Evolutionary conservation across 768 basidiomycete genomes (phyloP).

Genomic region (Tephrocybe sp.): DNA sequence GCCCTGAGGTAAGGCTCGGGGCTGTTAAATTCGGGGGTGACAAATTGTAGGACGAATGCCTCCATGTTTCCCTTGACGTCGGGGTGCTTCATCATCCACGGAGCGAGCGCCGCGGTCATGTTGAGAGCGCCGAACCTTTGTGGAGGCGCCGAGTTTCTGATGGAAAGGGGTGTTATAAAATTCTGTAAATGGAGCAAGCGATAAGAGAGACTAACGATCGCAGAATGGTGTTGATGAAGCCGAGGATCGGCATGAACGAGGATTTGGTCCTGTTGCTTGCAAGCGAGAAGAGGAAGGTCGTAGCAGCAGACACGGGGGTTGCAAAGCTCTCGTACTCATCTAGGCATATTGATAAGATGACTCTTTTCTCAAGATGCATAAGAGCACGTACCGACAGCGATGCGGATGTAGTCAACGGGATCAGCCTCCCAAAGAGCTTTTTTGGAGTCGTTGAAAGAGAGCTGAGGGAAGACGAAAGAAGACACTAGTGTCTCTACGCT

Average conservation of each 20-base stretch:
- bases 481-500: slow-evolving; percentile 78
- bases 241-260: slow-evolving; percentile 79
- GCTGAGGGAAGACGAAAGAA: slow-evolving; percentile 81
- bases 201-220: slow-evolving; percentile 45
- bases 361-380: background rate
- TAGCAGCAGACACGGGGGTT: slow-evolving; percentile 75
- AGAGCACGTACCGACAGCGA: slow-evolving; percentile 57
- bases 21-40: slow-evolving; percentile 68
- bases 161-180: no score
- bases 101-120: slow-evolving; percentile 73
- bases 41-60: slow-evolving; percentile 68
- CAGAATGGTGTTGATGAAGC: slow-evolving; percentile 74
- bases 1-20: slow-evolving; percentile 73
- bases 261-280: slow-evolving; percentile 77
- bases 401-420: slow-evolving; percentile 78
- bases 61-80: slow-evolving; percentile 77
- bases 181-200: background rate
- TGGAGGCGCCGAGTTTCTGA: slow-evolving; percentile 43
- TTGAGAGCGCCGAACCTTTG: slow-evolving; percentile 85
- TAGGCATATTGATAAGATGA: slow-evolving; percentile 21
- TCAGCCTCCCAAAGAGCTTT: slow-evolving; percentile 77
- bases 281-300: slow-evolving; percentile 75
- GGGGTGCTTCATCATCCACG: slow-evolving; percentile 82
- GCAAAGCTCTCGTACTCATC: slow-evolving; percentile 82
- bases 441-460: slow-evolving; percentile 71